Base-by-base conservation (phyloP, 1,284 basidiomycete species). In the Apiotrichum laibachii region DNA sequence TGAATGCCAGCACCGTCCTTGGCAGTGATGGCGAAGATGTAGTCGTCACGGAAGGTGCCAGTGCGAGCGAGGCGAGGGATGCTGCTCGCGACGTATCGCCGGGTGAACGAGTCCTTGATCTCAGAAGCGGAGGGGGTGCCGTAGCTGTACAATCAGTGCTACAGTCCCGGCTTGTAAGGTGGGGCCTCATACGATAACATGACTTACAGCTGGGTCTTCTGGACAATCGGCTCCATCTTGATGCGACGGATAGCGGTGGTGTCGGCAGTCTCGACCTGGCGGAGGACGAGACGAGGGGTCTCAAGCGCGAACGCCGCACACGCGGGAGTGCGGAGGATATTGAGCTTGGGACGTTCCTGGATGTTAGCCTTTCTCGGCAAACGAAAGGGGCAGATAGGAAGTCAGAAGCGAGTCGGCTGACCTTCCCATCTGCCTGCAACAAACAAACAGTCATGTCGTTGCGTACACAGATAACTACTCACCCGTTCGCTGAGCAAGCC, bases 151-250 rank as follows among this genome's bases (percentile, higher is more conserved):
- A 13, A 44, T 19, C 11, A 46, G 31, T 19, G 26, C 18, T 5
- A 42, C 37, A 26, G 21, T 16, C 33, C 7, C 15, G 12, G 33
- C 26, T 13, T 13, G 33, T 11, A 31, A 31, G 7, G 26, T 7
- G 26, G 7, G 26, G 7, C 7, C 26, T 31, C 37, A n/a, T 21
- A 39, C 37, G 16, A 35, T 5, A 46, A 39, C n/a, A 47, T 39
- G 9, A 57, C 74, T 56, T 54, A 75, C 71, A 77, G 55, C 59
- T 77, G 75, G 2, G 75, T 76, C 50, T 65, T 68, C 62, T 77
- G 73, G 11, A 77, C 75, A 5, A 69, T 58, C 0, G 75, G 75
- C 59, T 77, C 75, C 56, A 62, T 72, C 66, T 77, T 77, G 56
- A 77, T 77, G 56, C 66, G 60, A 40, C 69, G 59, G 44, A 77